Base-by-base conservation (phyloP, 805 yeast genomes). In the Teunomyces kruisii region DNA sequence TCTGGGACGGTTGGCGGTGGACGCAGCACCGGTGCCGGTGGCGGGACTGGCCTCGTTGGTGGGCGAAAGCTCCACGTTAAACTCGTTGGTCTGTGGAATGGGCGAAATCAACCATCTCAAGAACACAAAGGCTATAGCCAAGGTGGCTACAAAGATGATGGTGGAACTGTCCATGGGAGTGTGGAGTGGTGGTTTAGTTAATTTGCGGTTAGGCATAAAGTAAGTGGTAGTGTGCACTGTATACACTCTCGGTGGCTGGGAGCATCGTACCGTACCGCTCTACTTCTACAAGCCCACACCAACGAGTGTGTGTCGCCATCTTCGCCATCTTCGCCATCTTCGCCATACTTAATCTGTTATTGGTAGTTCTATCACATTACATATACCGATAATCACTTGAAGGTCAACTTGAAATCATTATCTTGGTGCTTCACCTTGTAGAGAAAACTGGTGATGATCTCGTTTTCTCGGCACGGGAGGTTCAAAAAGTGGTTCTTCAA, bases 401-500 rank as follows among this genome's bases (percentile, higher is more conserved):
- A 72, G 19, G 59, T 53, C 40, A 67, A 58, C 55, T 70, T 71
- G 51, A 72, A 72, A 39, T 70, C 74, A 48, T 65, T 67, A 39
- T 71, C 75, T 55, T 87, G 88, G 58, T 88, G 84, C 57, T 81
- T 82, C 43, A 88, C 90, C 56, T 87, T 84, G 68, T 92, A 94
- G 44, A 94, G 73, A 61, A 92, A 94, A 56, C 87, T 90, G 30
- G 96, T 88, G 32, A 92, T 82, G 27, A 86, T 81, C 55, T 92
- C 98, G 46, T 84, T 81, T 58, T 92, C 99, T 54, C 87, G 82
- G 3, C 82, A 81, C 9, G 78, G 75, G 19, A 70, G 48, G 42
- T 62, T 70, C 51, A 75, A 55, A 54, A 91, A 88, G 63, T 92
- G 97, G 44, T 76, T 78, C 64, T 81, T 84, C 19, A 83, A 81